Evolutionary conservation across 1,284 basidiomycete genomes (phyloP), one percentile per base, ranked within the genome.

Genomic region (Trichosporon asahii): DNA sequence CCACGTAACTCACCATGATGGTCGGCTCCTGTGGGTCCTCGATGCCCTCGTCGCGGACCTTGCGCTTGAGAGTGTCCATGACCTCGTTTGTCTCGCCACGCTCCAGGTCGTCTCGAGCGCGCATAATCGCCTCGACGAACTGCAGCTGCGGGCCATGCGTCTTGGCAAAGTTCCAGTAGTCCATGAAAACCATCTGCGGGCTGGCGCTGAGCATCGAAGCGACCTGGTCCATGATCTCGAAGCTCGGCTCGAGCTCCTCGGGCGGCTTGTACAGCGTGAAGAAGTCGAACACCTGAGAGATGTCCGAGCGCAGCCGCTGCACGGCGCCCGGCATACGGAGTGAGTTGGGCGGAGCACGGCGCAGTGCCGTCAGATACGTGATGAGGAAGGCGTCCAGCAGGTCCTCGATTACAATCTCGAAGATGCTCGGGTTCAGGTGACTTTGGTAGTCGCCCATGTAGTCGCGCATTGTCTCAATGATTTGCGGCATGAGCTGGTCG

Each of bases 91-190:
- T 91, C 12, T 90, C 89, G 1, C 90, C 88, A 46, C 93, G 89
- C 83, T 98, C 95, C 68, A 98, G 85, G 83, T 99, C 95, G 73
- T 92, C 92, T 64, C 97, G 87, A 7, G 92, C 90, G 79, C 90
- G 92, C 88, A 98, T 91, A 64, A 98, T 77, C 3, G 90, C 88
- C 80, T 99, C 95, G 29, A 97, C 90, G 79, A 98, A 99, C 2
- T 89, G 86, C 37, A 98, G 87, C 76, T 96, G 95, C 14, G 96
- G 94, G 2, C 97, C 96, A 81, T 98, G 92, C 18, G 91, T 88
- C 78, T 95, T 94, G n/a, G 95, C 96, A 82, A 99, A 99, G 12
- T 89, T 88, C 92, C 93, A 94, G 83, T 91, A 98, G 25, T 96
- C 95, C 71, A 99, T 85, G 85, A 98, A 98, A 2, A 93, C 91